A percentile compares a stretch with the other conserved stretches of the same genome.
phyloP scores from a whole-genome alignment of 306 rosid species.

The Geum urbanum region DNA sequence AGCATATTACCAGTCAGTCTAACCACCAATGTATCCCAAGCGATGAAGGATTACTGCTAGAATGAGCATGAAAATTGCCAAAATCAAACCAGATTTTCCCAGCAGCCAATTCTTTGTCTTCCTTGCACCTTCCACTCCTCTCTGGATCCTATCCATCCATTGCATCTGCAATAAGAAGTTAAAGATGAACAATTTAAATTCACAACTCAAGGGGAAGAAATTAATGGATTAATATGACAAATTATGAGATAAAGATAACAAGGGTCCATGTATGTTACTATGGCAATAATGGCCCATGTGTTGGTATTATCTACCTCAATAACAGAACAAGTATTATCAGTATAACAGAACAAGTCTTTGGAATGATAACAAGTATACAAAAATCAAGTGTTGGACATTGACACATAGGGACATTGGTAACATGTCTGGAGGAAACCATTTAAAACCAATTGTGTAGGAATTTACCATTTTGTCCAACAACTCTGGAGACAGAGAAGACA shows the following conservation, averaged over 20 bases:
- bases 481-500: constrained; percentile 85
- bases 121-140: constrained; percentile 69
- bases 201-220: neutral
- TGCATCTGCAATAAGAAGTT: constrained; percentile 59
- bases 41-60: constrained; percentile 78
- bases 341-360: neutral
- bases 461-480: constrained; percentile 85
- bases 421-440: constrained; percentile 1
- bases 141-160: constrained; percentile 88
- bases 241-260: neutral
- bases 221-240: neutral
- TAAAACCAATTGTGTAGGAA: constrained; percentile 6
- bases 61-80: constrained; percentile 81
- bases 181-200: constrained; percentile 1
- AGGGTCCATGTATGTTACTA: neutral
- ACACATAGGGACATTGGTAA: neutral
- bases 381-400: neutral
- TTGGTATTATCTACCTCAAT: neutral
- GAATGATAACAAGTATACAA: neutral
- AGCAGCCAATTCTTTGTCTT: constrained; percentile 85
- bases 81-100: constrained; percentile 70
- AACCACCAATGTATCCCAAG: constrained; percentile 80
- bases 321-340: neutral
- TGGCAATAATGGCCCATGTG: neutral
- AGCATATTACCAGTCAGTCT: constrained; percentile 26